Evolutionary conservation across 2,329 filamentous ascomycete genomes (phyloP), one percentile per base, ranked within the genome.

Genomic region (Pestalotiopsis sp.): DNA sequence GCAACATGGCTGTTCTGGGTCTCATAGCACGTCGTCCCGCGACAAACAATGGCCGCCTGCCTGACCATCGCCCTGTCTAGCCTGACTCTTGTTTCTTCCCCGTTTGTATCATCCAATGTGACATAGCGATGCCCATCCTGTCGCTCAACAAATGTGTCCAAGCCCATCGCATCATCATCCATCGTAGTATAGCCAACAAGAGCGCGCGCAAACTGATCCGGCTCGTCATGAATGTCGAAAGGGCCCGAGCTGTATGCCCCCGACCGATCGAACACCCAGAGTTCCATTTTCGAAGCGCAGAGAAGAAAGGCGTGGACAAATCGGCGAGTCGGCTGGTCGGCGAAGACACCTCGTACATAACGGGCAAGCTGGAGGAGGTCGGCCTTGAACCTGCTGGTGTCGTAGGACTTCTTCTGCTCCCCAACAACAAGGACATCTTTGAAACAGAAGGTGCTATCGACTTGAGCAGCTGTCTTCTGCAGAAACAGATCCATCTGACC

Each of bases 371-470:
- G 7, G 55, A 58, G 55, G 4, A 58, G 55, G 25, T 58, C 55
- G 55, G 55, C 55, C 55, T 58, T 58, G 7, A 58, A 58, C 55
- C 55, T 58, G 55, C 55, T 58, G n/a, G 55, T 58, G 55, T 58
- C 55, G 55, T 58, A 58, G 4, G 55, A 58, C 55, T 58, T 58
- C 55, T 58, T 58, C 55, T 58, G n/a, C 25, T 58, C 55, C 55
- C 55, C 11, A 58, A 58, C 55, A 13, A 58, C 55, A 58, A 27
- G 3, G 1, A 27, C 25, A 3, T 27, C 25, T 27, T 27, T 27
- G 3, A 27, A 27, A 27, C 25, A 27, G 3, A 27, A 27, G 25
- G 25, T 27, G 25, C 3, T 27, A 4, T 27, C 25, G 25, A 3
- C 25, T 27, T 27, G 3, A 27, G 3, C 3, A 27, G 25, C 25